These are phyloP conservation scores for Neurospora sp. DNA, from an alignment of 495 filamentous ascomycete genomes.

Conservation along the genomic window DNA sequence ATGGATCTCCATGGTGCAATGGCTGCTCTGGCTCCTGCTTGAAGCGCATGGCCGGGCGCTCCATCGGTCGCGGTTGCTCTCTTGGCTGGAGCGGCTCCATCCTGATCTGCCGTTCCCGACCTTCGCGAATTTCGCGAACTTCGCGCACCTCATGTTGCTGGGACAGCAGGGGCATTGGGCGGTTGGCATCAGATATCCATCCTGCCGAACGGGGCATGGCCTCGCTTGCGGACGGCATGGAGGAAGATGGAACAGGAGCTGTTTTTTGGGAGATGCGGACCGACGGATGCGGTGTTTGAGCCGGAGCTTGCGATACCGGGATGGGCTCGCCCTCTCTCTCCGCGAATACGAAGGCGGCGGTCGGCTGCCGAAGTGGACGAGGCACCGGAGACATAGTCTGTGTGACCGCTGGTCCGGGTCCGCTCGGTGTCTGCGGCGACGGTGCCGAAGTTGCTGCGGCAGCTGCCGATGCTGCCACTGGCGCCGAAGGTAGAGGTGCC, in stretches of 20 bases:
- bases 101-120: slow-evolving; percentile 18
- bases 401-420: slow-evolving; percentile 9
- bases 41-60: slow-evolving; percentile 24
- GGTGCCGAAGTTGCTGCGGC: slow-evolving; percentile 2
- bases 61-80: slow-evolving; percentile 20
- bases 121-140: slow-evolving; percentile 8
- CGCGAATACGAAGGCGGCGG: slow-evolving; percentile 17
- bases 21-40: slow-evolving; percentile 36
- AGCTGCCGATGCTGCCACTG: slow-evolving; percentile 1
- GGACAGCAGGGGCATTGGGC: slow-evolving; percentile 11
- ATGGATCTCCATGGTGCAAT: slow-evolving; percentile 18
- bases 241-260: slow-evolving; percentile 4
- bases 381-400: slow-evolving; percentile 30
- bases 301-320: neutral
- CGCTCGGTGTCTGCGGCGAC: neutral
- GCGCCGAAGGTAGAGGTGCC: slow-evolving; percentile 5
- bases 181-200: slow-evolving; percentile 13
- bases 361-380: slow-evolving; percentile 28
- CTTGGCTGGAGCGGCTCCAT: slow-evolving; percentile 14
- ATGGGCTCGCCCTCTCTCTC: slow-evolving; percentile 20
- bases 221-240: slow-evolving; percentile 16
- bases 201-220: slow-evolving; percentile 10
- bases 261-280: slow-evolving; percentile 20
- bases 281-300: slow-evolving; percentile 2
- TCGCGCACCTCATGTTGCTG: slow-evolving; percentile 12